Percentiles rank a stretch among this genome's conserved stretches.
phyloP scores from a whole-genome alignment of 306 rosid genomes.

The Pyrus bretschneideri region DNA sequence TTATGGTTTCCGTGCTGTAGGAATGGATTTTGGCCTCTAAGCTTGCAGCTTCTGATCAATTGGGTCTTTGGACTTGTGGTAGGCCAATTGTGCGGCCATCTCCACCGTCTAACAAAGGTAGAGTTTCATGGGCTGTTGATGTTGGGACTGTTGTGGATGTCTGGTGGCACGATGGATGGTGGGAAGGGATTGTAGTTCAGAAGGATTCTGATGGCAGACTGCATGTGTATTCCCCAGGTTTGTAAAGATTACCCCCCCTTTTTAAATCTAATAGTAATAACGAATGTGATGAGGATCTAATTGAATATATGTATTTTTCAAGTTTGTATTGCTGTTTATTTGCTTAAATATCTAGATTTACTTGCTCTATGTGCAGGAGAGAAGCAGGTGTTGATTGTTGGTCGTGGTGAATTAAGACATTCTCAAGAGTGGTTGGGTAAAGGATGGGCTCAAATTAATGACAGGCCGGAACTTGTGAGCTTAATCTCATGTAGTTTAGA shows the following conservation, averaged over 20 bases:
- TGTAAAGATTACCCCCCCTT: background rate
- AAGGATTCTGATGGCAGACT: slow-evolving; percentile 42
- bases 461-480: slow-evolving; percentile 55
- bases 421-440: slow-evolving; percentile 76
- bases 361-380: slow-evolving; percentile 47
- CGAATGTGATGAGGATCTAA: background rate
- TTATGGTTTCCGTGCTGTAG: slow-evolving; percentile 22
- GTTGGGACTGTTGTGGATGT: slow-evolving; percentile 68
- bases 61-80: slow-evolving; percentile 43
- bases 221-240: slow-evolving; percentile 76
- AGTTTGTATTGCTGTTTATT: background rate
- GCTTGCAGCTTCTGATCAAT: slow-evolving; percentile 44
- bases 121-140: slow-evolving; percentile 27
- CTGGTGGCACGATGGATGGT: slow-evolving; percentile 95
- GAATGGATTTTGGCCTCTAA: slow-evolving; percentile 77
- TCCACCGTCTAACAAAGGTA: slow-evolving; percentile 18
- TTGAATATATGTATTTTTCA: background rate
- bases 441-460: slow-evolving; percentile 47
- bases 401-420: slow-evolving; percentile 37
- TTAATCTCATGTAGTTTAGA: slow-evolving; percentile 23
- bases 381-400: slow-evolving; percentile 31
- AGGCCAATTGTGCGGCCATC: slow-evolving; percentile 59
- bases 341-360: background rate
- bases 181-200: slow-evolving; percentile 78
- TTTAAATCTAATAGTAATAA: background rate